Percentiles rank a stretch among this genome's conserved stretches.
phyloP scores from a whole-genome alignment of 306 rosid genomes.

The Quercus mongolica region DNA sequence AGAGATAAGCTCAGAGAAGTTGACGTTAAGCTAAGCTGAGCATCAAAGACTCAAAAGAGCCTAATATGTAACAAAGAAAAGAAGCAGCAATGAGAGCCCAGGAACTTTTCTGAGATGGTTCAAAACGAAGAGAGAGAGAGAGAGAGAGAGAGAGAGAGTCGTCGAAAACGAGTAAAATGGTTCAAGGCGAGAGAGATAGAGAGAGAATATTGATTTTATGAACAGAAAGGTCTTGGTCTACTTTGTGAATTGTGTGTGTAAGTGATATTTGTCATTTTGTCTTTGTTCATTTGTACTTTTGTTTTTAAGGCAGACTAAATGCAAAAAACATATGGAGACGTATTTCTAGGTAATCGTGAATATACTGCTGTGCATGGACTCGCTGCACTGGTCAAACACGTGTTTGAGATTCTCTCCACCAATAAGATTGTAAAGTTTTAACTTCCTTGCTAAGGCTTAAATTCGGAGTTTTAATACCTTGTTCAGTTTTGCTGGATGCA shows the following conservation, averaged over 20 bases:
- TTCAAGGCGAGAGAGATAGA: neutral
- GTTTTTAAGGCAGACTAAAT: neutral
- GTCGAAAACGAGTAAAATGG: slow-evolving; percentile 40
- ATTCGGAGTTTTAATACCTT: too few relatives aligned
- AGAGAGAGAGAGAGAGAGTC: slow-evolving; percentile 7
- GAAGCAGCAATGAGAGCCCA: neutral
- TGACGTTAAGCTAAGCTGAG: slow-evolving; percentile 2
- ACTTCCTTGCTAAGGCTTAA: too few relatives aligned
- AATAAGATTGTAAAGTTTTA: too few relatives aligned
- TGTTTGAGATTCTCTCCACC: too few relatives aligned
- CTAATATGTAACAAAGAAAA: neutral
- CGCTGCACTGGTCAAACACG: too few relatives aligned
- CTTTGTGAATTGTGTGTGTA: neutral
- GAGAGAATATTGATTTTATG: neutral
- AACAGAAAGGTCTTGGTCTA: neutral
- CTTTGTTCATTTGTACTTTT: neutral
- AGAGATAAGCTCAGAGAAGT: neutral
- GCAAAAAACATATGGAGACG: neutral
- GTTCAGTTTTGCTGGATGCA: too few relatives aligned
- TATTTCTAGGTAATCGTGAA: neutral
- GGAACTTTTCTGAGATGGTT: slow-evolving; percentile 12
- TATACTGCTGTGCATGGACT: too few relatives aligned
- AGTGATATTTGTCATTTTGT: neutral
- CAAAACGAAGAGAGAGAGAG: neutral
- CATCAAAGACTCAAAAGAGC: neutral